These are phyloP conservation scores for Apocynum venetum DNA, from an alignment of 257 asterid genomes.

Conservation along the genomic window DNA sequence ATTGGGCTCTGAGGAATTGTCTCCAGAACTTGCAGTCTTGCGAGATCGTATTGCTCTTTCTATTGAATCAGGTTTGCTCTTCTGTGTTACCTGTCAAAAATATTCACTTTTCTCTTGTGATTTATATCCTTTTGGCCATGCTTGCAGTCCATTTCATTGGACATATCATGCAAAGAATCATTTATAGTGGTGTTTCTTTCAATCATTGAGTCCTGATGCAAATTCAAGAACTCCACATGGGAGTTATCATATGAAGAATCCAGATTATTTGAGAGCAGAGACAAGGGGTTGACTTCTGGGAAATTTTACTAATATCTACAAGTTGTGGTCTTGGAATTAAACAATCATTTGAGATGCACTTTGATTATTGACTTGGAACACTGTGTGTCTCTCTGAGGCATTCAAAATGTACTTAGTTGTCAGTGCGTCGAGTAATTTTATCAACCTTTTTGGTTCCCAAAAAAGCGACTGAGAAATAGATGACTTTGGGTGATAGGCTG, in stretches of 20 bases:
- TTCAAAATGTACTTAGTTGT: background rate
- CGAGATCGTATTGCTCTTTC: slow-evolving; percentile 85
- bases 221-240: background rate
- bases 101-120: background rate
- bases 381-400: background rate
- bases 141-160: background rate
- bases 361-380: background rate
- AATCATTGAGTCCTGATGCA: background rate
- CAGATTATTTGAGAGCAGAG: background rate
- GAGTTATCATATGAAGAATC: background rate
- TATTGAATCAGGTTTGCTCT: slow-evolving; percentile 60
- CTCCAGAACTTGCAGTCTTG: slow-evolving; percentile 75
- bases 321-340: background rate
- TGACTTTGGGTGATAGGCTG: background rate
- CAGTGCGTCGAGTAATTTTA: background rate
- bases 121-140: background rate
- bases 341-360: background rate
- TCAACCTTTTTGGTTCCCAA: background rate
- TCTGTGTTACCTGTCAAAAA: background rate
- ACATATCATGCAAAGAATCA: background rate
- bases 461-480: background rate
- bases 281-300: background rate
- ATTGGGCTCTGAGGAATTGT: slow-evolving; percentile 79
- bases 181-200: background rate
- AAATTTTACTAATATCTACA: background rate